phyloP scores from a whole-genome alignment of 2,329 filamentous ascomycete species.

The Truncatella angustata region DNA sequence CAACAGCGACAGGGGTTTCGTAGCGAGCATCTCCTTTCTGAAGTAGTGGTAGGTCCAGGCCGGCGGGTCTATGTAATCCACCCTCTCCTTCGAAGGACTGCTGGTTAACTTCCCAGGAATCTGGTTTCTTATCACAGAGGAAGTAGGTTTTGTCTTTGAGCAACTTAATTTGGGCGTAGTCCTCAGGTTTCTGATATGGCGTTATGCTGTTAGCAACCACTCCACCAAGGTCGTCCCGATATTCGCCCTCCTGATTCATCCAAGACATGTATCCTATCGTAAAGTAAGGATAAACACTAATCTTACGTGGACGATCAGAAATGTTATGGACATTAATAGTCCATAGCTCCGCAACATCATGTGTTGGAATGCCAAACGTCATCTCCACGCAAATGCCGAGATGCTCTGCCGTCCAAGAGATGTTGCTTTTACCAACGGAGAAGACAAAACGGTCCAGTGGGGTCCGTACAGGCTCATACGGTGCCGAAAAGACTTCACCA shows the following conservation, averaged over 20 bases:
- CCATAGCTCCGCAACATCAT: slow-evolving; percentile 57
- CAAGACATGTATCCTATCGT: slow-evolving; percentile 60
- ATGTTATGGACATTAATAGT: slow-evolving; percentile 50
- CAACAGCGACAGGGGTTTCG: slow-evolving; percentile 52
- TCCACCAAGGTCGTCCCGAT: slow-evolving; percentile 44
- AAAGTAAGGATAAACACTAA: slow-evolving; percentile 57
- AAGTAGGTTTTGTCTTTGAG: slow-evolving; percentile 59
- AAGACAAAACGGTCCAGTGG: slow-evolving; percentile 48
- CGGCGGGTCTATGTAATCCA: slow-evolving; percentile 49
- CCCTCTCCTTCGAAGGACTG: slow-evolving; percentile 55
- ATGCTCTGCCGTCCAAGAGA: slow-evolving; percentile 52
- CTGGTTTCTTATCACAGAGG: slow-evolving; percentile 48
- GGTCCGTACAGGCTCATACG: slow-evolving; percentile 53
- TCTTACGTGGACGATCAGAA: slow-evolving; percentile 39
- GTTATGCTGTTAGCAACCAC: slow-evolving; percentile 52
- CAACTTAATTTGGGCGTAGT: slow-evolving; percentile 56
- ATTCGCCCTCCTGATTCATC: slow-evolving; percentile 60
- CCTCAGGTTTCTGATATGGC: slow-evolving; percentile 55
- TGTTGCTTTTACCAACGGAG: slow-evolving; percentile 53
- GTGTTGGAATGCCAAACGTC: slow-evolving; percentile 48
- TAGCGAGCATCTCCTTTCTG: slow-evolving; percentile 49
- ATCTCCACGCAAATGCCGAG: slow-evolving; percentile 50
- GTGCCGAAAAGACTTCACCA: slow-evolving; percentile 50
- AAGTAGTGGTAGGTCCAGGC: slow-evolving; percentile 36
- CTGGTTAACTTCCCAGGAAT: slow-evolving; percentile 52